Evolutionary conservation across 345 rosid species (phyloP), one percentile per base, ranked within the genome.

Genomic region (Atalantia buxifolia): DNA sequence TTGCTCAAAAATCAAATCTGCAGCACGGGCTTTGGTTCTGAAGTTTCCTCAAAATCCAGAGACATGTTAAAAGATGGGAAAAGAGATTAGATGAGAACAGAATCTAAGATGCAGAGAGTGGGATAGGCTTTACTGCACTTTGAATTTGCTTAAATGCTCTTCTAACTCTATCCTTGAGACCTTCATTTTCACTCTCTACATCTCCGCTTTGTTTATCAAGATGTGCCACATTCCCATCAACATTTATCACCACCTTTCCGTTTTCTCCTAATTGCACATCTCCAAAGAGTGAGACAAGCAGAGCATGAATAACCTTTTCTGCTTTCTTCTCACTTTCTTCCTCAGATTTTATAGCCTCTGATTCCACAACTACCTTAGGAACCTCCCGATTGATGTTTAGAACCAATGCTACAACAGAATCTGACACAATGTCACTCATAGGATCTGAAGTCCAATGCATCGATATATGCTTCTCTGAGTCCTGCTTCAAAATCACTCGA

Each of bases 391-490:
- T 91, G 76, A 93, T 85, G 80, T 91, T 93, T 77, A 92, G 86
- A 80, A 92, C 90, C 76, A 95, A 78, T 56, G 99, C 99, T 65
- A 93, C 96, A 67, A 92, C 59, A 16, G 98, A 95, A 76, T 95
- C 99, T 2, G 98, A 92, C 31, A 95, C 94, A 96, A 93, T 93
- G 85, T 93, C 99, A 28, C 93, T 87, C 79, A 93, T 85, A 1
- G 97, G 99, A 84, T 92, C 98, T 6, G 96, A 88, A 65, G 84
- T 75, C 99, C 99, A 95, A 71, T 91, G 92, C 65, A 95, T 84
- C 0, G 98, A 93, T 66, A 95, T 78, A 75, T 95, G 98, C 70
- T 84, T 95, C 55, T 95, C 96, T 35, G 96, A 90, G 67, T 95
- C 99, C 63, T 88, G 96, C 78, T 92, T 95, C 84, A 95, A 83